These are phyloP conservation scores for Paracamarosporium sp. DNA, from an alignment of 2,329 filamentous ascomycete species.

Conservation along the genomic window DNA sequence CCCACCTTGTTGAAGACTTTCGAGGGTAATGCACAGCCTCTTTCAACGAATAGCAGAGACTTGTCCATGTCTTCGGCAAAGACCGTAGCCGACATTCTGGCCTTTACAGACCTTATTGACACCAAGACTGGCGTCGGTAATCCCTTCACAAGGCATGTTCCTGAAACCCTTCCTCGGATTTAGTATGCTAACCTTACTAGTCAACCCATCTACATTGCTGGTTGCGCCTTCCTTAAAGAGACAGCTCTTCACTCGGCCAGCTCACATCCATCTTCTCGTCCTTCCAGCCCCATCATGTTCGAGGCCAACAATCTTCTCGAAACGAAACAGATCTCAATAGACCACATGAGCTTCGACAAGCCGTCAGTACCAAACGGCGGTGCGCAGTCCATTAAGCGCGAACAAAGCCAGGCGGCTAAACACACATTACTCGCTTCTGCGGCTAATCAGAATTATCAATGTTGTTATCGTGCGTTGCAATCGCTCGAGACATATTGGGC, in stretches of 20 bases:
- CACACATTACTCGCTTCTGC: conserved; percentile 81
- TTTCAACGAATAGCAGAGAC: conserved; percentile 82
- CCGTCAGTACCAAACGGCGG: conserved; percentile 14
- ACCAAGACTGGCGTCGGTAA: conserved; percentile 86
- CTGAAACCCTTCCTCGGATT: neutral
- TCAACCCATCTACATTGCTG: conserved; percentile 90
- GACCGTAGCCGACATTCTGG: conserved; percentile 87
- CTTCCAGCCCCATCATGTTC: conserved; percentile 52
- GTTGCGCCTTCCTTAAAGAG: conserved; percentile 87
- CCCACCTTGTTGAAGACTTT: conserved; percentile 83
- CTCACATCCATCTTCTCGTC: conserved; percentile 67
- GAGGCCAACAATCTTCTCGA: conserved; percentile 40
- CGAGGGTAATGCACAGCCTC: conserved; percentile 70
- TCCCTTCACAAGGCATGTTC: conserved; percentile 70
- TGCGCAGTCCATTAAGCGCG: conserved; percentile 24
- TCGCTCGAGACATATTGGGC: conserved; percentile 86
- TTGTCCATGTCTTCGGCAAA: conserved; percentile 87
- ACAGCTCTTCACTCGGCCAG: conserved; percentile 73
- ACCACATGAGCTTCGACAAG: conserved; percentile 27
- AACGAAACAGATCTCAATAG: conserved; percentile 39
- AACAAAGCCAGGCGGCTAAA: conserved; percentile 61
- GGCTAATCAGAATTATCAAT: conserved; percentile 85
- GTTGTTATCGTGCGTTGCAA: conserved; percentile 83
- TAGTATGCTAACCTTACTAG: conserved; percentile 50
- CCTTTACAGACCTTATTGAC: conserved; percentile 85